Evolutionary conservation across 768 basidiomycete genomes (phyloP).

Genomic region (Zangia roseola): DNA sequence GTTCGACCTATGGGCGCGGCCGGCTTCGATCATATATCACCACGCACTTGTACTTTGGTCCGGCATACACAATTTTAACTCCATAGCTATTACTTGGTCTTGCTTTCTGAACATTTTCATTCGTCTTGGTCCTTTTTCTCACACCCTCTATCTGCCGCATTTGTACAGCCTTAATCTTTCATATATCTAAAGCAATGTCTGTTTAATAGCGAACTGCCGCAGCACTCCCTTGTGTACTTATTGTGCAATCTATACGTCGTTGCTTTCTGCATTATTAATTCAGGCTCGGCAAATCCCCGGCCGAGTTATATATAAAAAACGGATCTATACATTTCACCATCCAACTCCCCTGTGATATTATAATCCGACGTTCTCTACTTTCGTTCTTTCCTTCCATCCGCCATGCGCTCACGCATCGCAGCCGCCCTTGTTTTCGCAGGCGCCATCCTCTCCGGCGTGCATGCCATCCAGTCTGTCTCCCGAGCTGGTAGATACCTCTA

Average conservation of each 20-base stretch:
- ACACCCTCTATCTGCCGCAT: slow-evolving; percentile 45
- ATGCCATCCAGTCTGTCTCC: slow-evolving; percentile 68
- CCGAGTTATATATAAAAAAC: background rate
- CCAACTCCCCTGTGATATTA: background rate
- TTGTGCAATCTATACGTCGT: slow-evolving; percentile 38
- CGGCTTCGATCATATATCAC: slow-evolving; percentile 50
- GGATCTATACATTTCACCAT: background rate
- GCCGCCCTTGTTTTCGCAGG: slow-evolving; percentile 37
- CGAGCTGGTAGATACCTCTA: slow-evolving; percentile 82
- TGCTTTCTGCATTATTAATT: slow-evolving; percentile 25
- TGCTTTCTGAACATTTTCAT: slow-evolving; percentile 36
- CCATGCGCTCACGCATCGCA: slow-evolving; percentile 28
- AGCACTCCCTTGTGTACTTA: slow-evolving; percentile 40
- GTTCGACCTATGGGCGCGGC: slow-evolving; percentile 35
- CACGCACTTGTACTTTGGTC: slow-evolving; percentile 69
- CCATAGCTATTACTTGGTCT: slow-evolving; percentile 36
- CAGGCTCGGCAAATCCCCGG: no score
- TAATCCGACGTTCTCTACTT: slow-evolving; percentile 8
- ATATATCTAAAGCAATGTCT: slow-evolving; percentile 42
- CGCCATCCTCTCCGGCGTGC: slow-evolving; percentile 46
- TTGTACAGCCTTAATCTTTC: slow-evolving; percentile 39
- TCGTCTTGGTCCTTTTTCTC: slow-evolving; percentile 25
- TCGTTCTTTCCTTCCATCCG: slow-evolving; percentile 9
- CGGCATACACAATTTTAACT: slow-evolving; percentile 48
- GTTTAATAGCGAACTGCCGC: slow-evolving; percentile 38